Conservation (phyloP, 2,329 filamentous ascomycete species). For the Talaromyces funiculosus region DNA sequence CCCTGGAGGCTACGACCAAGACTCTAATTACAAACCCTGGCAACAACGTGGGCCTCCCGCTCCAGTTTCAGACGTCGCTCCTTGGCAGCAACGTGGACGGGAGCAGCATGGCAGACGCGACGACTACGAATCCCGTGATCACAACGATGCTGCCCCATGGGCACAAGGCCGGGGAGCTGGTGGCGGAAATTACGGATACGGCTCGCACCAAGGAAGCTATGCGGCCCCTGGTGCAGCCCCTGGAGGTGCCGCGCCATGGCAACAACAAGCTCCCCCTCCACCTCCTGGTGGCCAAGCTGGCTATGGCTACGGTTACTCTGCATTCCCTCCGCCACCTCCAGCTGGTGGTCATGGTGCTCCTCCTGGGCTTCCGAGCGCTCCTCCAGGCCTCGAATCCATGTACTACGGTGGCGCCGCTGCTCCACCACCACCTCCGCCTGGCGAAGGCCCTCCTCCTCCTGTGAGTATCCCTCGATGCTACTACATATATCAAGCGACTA, state of each 20-base stretch:
- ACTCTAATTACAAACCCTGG: constrained; percentile 69
- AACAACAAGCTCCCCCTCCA: constrained; percentile 44
- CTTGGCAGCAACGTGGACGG: constrained; percentile 60
- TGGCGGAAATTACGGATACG: constrained; percentile 41
- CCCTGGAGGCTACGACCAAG: constrained; percentile 58
- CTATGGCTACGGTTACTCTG: constrained; percentile 54
- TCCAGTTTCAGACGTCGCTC: constrained; percentile 63
- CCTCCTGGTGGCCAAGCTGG: constrained; percentile 39
- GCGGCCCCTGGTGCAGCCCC: constrained; percentile 41
- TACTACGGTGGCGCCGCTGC: constrained; percentile 33
- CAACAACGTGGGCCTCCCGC: constrained; percentile 67
- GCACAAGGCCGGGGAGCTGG: constrained; percentile 41
- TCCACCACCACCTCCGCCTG: constrained; percentile 39
- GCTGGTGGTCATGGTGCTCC: constrained; percentile 47
- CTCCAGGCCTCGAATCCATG: constrained; percentile 40
- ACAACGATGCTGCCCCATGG: constrained; percentile 34
- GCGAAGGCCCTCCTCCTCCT: constrained; percentile 39
- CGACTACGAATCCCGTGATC: constrained; percentile 42
- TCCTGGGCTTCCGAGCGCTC: constrained; percentile 38
- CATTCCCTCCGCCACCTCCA: constrained; percentile 40
- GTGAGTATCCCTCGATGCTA: constrained; percentile 23
- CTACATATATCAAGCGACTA: background rate
- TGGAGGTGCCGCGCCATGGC: constrained; percentile 56
- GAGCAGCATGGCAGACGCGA: constrained; percentile 48
- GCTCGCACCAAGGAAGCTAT: constrained; percentile 32